Evolutionary conservation across 495 filamentous ascomycete species (phyloP), one percentile per base, ranked within the genome.

Genomic region (Penicillium angulare): DNA sequence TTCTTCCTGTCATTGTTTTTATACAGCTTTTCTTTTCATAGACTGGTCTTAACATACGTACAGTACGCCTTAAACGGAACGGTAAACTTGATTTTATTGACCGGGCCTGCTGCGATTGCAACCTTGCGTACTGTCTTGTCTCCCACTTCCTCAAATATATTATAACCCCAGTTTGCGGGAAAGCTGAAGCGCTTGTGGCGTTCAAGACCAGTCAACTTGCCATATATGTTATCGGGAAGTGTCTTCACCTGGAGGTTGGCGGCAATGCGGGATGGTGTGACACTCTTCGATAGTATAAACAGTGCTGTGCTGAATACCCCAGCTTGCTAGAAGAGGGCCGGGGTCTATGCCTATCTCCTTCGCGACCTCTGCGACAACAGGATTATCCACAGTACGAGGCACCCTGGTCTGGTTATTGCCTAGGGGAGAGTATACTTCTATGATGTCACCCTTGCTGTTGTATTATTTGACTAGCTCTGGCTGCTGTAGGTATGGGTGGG

Each of bases 401-500:
- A 66, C 57, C 4, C 59, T 59, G 17, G 53, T 63, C 39, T 63
- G 57, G 47, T 68, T 65, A 59, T 83, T 84, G 12, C 63, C 83
- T 5, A 85, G 68, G 0, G 81, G 83, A 7, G 78, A 79, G 66
- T 86, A 86, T 1, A 79, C 84, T 32, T 80, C 77, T n/a, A 84
- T 65, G 10, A 77, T 59, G 47, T 86, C 85, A 18, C 71, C 73
- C 50, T 81, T 71, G 40, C 56, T 52, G 17, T 72, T 53, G 43
- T 78, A 77, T 51, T 55, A 82, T 20, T 71, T 49, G 4, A 81
- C 44, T 24, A 80, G 72, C 1, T 76, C 52, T 1, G 64, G 52
- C 52, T 85, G 81, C 43, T 79, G 78, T 0, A 80, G 79, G 73
- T 79, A 88, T 51, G 82, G 85, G 71, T 77, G 86, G 27, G 73